Base-by-base conservation (phyloP, 257 asterid species). In the Catharanthus roseus region DNA sequence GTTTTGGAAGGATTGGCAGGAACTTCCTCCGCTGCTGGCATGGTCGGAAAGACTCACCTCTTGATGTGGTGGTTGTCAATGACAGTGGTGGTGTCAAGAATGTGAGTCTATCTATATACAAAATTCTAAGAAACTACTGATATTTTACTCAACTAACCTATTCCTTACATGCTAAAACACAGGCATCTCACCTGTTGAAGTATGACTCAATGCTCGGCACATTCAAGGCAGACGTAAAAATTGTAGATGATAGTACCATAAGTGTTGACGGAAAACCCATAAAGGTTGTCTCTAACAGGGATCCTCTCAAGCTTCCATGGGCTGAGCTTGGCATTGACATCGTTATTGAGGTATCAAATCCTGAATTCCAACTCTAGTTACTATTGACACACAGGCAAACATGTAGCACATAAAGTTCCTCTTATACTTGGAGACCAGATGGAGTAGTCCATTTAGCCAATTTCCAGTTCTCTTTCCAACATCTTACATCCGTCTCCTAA, bases 21-120 rank as follows among this genome's bases (percentile, higher is more conserved):
- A 93, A 93, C 96, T 91, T 91, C 82, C 96, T 91, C 42, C 88
- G 96, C 16, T 93, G 97, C 86, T 93, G 98, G 97, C 98, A 93
- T 50, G 98, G 96, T 8, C 88, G 96, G 45, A 83, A 90, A 76
- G 88, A 90, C 69, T 90, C 98, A 28, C 98, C 97, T n/a, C 88
- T 90, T 5, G 98, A 92, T 3, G 98, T 92, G 18, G 61, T 92
- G 31, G 91, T 88, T 19, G 87, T 90, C 75, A 92, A 92, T 38
- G 97, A 92, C 89, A 92, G 97, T 67, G 97, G 93, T 0, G 96
- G 98, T 83, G 98, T 92, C 28, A 92, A 88, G 82, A 92, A 88
- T 36, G 97, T 90, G 84, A 74, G 95, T 72, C 24, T 16, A 29
- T 56, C 0, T 74, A 13, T 18, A 39, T 38, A 31, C 3, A 13